Base-by-base conservation (phyloP, 202 grass and related monocot species). In the Dendrocalamus latiflorus region DNA sequence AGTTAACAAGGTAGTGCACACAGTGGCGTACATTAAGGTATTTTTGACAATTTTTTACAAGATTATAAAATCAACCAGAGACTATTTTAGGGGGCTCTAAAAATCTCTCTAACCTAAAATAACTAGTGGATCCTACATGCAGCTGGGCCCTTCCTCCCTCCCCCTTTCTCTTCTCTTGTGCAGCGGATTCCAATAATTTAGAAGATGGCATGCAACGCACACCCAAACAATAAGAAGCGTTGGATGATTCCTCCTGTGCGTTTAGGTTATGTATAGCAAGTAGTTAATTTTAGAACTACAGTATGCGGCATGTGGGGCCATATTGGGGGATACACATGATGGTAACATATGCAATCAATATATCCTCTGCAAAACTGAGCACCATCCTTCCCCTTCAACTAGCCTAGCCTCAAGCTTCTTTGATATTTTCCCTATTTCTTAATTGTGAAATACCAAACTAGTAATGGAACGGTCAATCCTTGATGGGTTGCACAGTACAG, bases 201-300 rank as follows among this genome's bases (percentile, higher is more conserved):
- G 63, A 28, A 38, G n/a, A 45, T 77, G 14, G 5, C n/a, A 77
- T 60, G 50, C 26, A 56, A 18, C 4, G 2, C 10, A 18, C 37
- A 47, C 51, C 8, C 4, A 57, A 61, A 70, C 65, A 70, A 6
- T 49, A 38, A 64, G 6, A 51, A 11, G 11, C 21, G 2, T 51
- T 9, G 70, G 56, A 84, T 74, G 18, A 33, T 68, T 80, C 20
- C 8, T 51, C 22, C 14, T 60, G 74, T 79, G 41, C 44, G 5
- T 42, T 24, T 1, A 9, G 30, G 17, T 37, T 50, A 51, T 76
- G 43, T 45, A 26, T 60, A 42, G 17, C 48, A 73, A 49, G 21
- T 72, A 66, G 49, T 67, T 73, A 50, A 42, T 33, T 48, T 71
- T 66, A 67, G 16, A 71, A 79, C 36, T 71, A 8, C 45, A 65